phyloP scores from a whole-genome alignment of 2,329 filamentous ascomycete genomes.

The Ophiocordyceps camponoti-floridani region DNA sequence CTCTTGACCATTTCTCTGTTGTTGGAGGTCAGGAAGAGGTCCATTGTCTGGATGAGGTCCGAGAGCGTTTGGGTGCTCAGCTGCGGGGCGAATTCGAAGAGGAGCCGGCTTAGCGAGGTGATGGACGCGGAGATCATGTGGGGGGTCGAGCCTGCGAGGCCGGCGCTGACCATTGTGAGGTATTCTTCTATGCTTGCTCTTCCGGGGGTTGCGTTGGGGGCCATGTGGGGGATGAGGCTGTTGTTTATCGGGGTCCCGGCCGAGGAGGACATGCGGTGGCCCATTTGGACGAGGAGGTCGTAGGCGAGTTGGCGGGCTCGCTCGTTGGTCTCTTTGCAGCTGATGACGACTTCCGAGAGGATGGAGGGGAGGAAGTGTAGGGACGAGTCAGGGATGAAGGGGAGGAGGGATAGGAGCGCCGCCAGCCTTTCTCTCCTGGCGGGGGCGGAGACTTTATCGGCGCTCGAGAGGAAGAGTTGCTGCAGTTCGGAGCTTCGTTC shows the following conservation, averaged over 20 bases:
- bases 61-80: constrained; percentile 53
- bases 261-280: constrained; percentile 52
- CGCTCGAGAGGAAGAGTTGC: constrained; percentile 57
- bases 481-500: constrained; percentile 68
- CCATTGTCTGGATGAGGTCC: constrained; percentile 86
- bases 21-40: constrained; percentile 88
- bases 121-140: constrained; percentile 98
- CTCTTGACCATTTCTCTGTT: constrained; percentile 94
- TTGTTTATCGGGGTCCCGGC: constrained; percentile 64
- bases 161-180: constrained; percentile 95
- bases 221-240: constrained; percentile 75
- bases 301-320: constrained; percentile 81
- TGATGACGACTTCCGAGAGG: constrained; percentile 85
- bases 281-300: constrained; percentile 76
- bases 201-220: constrained; percentile 57
- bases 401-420: constrained; percentile 65
- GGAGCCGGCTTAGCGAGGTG: constrained; percentile 78
- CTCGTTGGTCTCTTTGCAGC: constrained; percentile 95
- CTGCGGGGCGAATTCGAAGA: constrained; percentile 71
- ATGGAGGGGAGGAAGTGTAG: constrained; percentile 88
- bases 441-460: constrained; percentile 73
- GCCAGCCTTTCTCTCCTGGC: constrained; percentile 72
- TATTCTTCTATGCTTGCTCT: constrained; percentile 81
- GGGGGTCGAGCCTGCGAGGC: constrained; percentile 77
- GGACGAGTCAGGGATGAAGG: constrained; percentile 56